A percentile compares a stretch with the other conserved stretches of the same genome.
Evolutionary conservation across 495 filamentous ascomycete genomes (phyloP).

Genomic region (Xylaria intraflava): DNA sequence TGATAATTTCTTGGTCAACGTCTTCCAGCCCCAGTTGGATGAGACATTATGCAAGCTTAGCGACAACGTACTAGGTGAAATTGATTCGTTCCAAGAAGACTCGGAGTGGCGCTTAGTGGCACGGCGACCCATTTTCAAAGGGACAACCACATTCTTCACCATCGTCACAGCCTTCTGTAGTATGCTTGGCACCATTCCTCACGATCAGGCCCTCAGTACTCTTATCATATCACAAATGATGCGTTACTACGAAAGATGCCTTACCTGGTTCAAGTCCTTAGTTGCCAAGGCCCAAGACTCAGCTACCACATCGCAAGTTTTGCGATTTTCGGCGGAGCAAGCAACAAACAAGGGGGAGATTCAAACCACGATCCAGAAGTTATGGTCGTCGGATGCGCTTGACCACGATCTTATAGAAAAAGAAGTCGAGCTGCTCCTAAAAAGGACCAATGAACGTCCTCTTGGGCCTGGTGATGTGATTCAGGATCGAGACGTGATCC

Average conservation of each 20-base stretch:
- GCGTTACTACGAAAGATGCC: conserved; percentile 86
- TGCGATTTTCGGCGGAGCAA: conserved; percentile 68
- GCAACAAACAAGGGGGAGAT: conserved; percentile 61
- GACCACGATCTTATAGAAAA: conserved; percentile 46
- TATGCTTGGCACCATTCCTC: conserved; percentile 91
- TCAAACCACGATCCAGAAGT: conserved; percentile 53
- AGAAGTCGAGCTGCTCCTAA: conserved; percentile 63
- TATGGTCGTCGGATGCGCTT: conserved; percentile 49
- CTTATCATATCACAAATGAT: conserved; percentile 85
- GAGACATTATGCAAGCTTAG: conserved; percentile 89
- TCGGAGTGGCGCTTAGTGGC: conserved; percentile 71
- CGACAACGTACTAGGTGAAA: conserved; percentile 70
- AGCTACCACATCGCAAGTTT: conserved; percentile 29
- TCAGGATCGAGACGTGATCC: conserved; percentile 77
- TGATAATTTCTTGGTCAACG: conserved; percentile 96
- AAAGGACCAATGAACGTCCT: conserved; percentile 53
- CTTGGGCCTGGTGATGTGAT: conserved; percentile 77
- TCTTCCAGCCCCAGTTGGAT: conserved; percentile 93
- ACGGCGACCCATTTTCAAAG: conserved; percentile 82
- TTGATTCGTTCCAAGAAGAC: conserved; percentile 84
- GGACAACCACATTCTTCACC: conserved; percentile 80
- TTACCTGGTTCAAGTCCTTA: conserved; percentile 75
- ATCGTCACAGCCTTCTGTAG: conserved; percentile 85
- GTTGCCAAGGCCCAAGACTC: conserved; percentile 50
- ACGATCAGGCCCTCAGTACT: conserved; percentile 90